Base-by-base conservation (phyloP, 2,329 filamentous ascomycete species). In the Apiospora arundinis region DNA sequence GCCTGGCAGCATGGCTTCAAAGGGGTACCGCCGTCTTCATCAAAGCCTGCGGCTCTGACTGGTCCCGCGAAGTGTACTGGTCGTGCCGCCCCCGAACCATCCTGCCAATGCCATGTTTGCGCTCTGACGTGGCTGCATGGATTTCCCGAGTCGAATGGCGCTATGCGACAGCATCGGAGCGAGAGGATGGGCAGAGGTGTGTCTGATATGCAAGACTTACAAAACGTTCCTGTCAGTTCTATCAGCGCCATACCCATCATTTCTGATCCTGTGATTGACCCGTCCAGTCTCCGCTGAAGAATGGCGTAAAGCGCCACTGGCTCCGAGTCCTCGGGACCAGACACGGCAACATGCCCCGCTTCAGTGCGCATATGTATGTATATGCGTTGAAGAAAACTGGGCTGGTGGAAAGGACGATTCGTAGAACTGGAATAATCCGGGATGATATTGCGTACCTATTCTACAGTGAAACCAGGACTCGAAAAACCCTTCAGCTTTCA, bases 161-260 rank as follows among this genome's bases (percentile, higher is more conserved):
- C 69, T 63, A 63, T 72, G 72, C 67, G 72, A 66, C 48, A 69
- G 67, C 52, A 70, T n/a, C 70, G 69, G 72, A 63, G 48, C 65
- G 67, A 71, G 73, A 75, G 42, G 42, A 16, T 18, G 79, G 28
- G 52, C 32, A 60, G 18, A n/a, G 52, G 8, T n/a, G 18, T 63
- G 32, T 60, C 56, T 63, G 32, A 21, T 63, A 63, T 63, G 56
- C 56, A 63, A 63, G 56, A 63, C 56, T 63, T 63, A 63, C 56
- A 63, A 63, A 63, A 63, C 56, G 56, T 40, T 63, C 56, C 56
- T 63, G 56, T 63, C 56, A 40, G 56, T 63, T 63, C 56, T 32
- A 63, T 63, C 56, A 63, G 56, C 56, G 32, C 32, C 56, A 63
- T 63, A 8, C 14, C 56, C 28, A 40, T 63, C n/a, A 8, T n/a